Evolutionary conservation across 2,329 filamentous ascomycete genomes (phyloP), one percentile per base, ranked within the genome.

Genomic region (Neopestalotiopsis clavispora): DNA sequence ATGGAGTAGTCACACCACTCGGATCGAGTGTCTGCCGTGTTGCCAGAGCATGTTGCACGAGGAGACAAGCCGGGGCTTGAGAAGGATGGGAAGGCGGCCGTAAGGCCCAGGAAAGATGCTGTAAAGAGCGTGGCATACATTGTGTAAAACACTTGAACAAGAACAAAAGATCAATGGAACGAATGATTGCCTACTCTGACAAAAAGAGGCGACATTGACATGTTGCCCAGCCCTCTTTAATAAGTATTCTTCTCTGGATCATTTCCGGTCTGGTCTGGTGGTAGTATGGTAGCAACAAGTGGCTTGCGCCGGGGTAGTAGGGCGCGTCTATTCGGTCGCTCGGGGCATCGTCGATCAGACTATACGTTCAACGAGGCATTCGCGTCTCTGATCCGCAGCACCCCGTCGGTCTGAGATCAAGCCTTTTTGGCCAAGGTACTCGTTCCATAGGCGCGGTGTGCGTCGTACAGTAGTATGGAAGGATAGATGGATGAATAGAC

Each of bases 1-100:
- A 82, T 74, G 59, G 78, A 78, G 65, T 80, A 82, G 65, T 82
- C 77, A 30, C 81, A 81, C 81, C 81, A 78, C 40, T 67, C 65
- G 6, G 65, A 59, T 59, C 65, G 52, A 34, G 65, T 67, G 17
- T 28, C 32, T 34, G 65, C 65, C 9, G 65, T 67, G 28, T 67
- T 67, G 30, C 65, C 65, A 5, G 65, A 67, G 34, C 65, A 67
- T 30, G 32, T 30, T 23, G 52, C 52, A 42, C 65, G 65, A 30
- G 65, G 65, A 6, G 52, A 67, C 23, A 67, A 56, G 28, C 34
- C 12, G 17, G 65, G 56, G 30, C 40, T 23, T 17, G 52, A n/a
- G 52, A 67, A 52, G 20, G 65, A 67, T 23, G 65, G 65, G 13
- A 67, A 60, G 23, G 52, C 65, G 40, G 52, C 40, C 58, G 65